These are phyloP conservation scores for Chrysochromulina tobinii DNA, from an alignment of 78 protist species.

Conservation along the genomic window DNA sequence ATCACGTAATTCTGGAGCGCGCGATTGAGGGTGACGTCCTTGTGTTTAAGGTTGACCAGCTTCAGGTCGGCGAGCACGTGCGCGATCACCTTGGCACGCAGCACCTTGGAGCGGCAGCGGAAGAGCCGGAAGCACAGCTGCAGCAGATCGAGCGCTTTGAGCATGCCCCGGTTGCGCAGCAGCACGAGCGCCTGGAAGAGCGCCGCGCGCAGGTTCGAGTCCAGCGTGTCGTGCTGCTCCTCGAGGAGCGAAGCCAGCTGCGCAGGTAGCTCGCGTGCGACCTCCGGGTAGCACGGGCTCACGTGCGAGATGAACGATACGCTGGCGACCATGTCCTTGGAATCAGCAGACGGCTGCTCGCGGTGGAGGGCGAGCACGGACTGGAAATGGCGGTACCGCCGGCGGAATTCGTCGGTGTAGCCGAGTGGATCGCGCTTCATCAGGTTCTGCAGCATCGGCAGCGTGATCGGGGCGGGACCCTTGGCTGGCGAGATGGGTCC, in stretches of 20 bases:
- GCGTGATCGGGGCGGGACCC: background rate
- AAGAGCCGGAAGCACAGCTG: constrained; percentile 86
- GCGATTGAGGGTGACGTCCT: constrained; percentile 41
- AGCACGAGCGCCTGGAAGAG: constrained; percentile 69
- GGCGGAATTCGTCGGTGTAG: constrained; percentile 82
- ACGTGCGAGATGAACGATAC: constrained; percentile 70
- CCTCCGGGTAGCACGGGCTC: constrained; percentile 63
- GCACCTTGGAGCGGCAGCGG: constrained; percentile 73
- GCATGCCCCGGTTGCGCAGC: constrained; percentile 61
- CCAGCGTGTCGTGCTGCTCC: constrained; percentile 50
- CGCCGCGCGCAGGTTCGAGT: constrained; percentile 53
- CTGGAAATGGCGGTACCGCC: constrained; percentile 72
- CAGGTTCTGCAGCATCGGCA: constrained; percentile 66
- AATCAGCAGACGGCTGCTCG: constrained; percentile 65
- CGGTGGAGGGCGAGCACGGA: constrained; percentile 61
- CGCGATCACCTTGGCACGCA: constrained; percentile 54
- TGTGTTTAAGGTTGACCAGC: constrained; percentile 58
- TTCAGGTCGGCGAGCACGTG: constrained; percentile 80
- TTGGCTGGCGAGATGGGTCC: too few relatives aligned
- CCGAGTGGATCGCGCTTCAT: constrained; percentile 77
- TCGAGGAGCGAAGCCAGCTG: constrained; percentile 62
- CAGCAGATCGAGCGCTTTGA: constrained; percentile 33
- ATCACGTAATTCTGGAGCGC: constrained; percentile 81
- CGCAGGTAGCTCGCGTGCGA: constrained; percentile 48
- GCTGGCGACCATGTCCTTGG: constrained; percentile 56